Evolutionary conservation across 306 rosid genomes (phyloP).

Genomic region (Hippophae gyantsensis): DNA sequence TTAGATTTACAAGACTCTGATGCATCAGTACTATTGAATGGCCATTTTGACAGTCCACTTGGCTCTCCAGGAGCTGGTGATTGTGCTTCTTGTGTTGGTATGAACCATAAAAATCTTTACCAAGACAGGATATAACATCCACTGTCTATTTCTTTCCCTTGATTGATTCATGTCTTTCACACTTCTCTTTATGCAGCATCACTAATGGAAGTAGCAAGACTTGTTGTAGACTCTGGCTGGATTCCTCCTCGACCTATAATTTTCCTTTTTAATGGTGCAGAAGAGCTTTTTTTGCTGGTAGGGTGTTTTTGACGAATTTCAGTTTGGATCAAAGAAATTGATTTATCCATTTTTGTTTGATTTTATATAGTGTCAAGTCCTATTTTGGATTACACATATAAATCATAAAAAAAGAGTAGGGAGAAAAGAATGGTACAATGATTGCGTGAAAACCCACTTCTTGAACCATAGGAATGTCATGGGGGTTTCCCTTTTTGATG

Average conservation of each 20-base stretch:
- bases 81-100: slow-evolving; percentile 98
- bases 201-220: slow-evolving; percentile 82
- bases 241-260: slow-evolving; percentile 65
- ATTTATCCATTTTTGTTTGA: not conserved
- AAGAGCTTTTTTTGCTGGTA: slow-evolving; percentile 97
- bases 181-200: slow-evolving; percentile 49
- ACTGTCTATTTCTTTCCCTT: slow-evolving; percentile 10
- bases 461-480: no score
- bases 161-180: slow-evolving; percentile 6
- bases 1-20: slow-evolving; percentile 54
- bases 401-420: no score
- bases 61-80: slow-evolving; percentile 98
- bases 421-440: no score
- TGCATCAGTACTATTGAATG: slow-evolving; percentile 77
- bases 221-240: slow-evolving; percentile 81
- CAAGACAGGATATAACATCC: slow-evolving; percentile 11
- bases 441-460: no score
- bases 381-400: not conserved
- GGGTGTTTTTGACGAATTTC: slow-evolving; percentile 20
- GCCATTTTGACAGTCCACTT: slow-evolving; percentile 88
- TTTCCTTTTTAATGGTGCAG: slow-evolving; percentile 97
- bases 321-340: slow-evolving; percentile 7
- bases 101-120: slow-evolving; percentile 26
- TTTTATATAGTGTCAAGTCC: not conserved
- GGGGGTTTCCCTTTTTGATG: no score